Percentiles rank a stretch among this genome's conserved stretches.
These are phyloP conservation scores for Maudiozyma turicensis DNA, from an alignment of 805 yeast species.

Conservation along the genomic window DNA sequence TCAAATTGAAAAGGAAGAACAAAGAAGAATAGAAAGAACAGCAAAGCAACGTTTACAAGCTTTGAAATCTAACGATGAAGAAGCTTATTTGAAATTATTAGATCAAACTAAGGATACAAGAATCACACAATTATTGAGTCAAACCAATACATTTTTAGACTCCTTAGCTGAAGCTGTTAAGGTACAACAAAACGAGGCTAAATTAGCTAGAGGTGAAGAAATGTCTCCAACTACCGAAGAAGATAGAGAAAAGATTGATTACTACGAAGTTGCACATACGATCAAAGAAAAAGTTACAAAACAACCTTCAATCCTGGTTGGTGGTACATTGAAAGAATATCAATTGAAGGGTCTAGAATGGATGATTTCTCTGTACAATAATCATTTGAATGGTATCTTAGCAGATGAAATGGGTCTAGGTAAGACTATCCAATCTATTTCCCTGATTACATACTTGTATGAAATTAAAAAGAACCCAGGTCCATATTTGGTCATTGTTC, in stretches of 20 bases:
- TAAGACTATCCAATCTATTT: conserved; percentile 81
- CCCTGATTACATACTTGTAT: conserved; percentile 58
- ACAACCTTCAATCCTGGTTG: conserved; percentile 63
- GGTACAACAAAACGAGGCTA: conserved; percentile 52
- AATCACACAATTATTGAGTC: conserved; percentile 72
- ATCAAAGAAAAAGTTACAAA: conserved; percentile 54
- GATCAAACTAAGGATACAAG: conserved; percentile 84
- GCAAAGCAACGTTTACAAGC: conserved; percentile 88
- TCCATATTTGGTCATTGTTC: conserved; percentile 72
- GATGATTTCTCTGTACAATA: conserved; percentile 96
- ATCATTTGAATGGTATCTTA: conserved; percentile 89
- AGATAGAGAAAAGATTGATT: conserved; percentile 61
- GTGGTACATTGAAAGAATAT: conserved; percentile 73
- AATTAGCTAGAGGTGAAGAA: conserved; percentile 27
- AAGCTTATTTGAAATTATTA: conserved; percentile 71
- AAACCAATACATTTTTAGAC: conserved; percentile 69
- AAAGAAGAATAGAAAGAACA: conserved; percentile 61
- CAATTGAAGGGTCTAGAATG: conserved; percentile 92
- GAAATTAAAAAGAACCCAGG: conserved; percentile 59
- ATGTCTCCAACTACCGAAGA: conserved; percentile 34
- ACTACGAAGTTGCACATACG: conserved; percentile 74
- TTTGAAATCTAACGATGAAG: conserved; percentile 79
- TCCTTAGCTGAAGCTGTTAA: conserved; percentile 71
- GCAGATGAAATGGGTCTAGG: conserved; percentile 99
- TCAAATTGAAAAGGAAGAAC: conserved; percentile 61